phyloP scores from a whole-genome alignment of 257 asterid genomes.

The Echites panduratus region DNA sequence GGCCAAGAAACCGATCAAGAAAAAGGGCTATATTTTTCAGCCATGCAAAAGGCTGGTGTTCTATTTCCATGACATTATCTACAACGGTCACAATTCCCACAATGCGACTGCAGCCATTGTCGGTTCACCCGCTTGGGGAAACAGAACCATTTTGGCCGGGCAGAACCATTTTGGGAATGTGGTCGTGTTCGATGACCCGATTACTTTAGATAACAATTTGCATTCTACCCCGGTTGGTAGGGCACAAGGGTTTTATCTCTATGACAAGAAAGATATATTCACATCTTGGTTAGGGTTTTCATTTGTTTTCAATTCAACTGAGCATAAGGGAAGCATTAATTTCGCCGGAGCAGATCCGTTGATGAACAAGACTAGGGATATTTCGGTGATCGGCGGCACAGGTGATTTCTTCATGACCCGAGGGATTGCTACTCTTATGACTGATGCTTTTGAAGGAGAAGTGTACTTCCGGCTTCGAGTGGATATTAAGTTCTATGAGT shows the following conservation, averaged over 20 bases:
- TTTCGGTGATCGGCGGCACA: conserved; percentile 47
- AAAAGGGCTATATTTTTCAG: neutral
- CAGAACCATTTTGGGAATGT: conserved; percentile 34
- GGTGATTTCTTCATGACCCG: conserved; percentile 40
- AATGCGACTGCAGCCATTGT: conserved; percentile 36
- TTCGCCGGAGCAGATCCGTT: conserved; percentile 44
- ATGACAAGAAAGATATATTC: conserved; percentile 27
- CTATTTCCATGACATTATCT: conserved; percentile 38
- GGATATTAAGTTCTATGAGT: conserved; percentile 40
- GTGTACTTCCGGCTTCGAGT: conserved; percentile 35
- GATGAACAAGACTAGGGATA: conserved; percentile 37
- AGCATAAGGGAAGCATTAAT: conserved; percentile 33
- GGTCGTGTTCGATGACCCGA: conserved; percentile 44
- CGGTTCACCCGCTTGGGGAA: conserved; percentile 35
- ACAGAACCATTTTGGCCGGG: conserved; percentile 25
- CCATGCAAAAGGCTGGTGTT: conserved; percentile 30
- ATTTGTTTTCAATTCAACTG: conserved; percentile 29
- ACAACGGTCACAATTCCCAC: conserved; percentile 31
- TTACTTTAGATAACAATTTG: conserved; percentile 34
- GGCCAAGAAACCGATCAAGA: neutral
- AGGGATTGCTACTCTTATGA: conserved; percentile 39
- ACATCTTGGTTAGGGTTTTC: conserved; percentile 46
- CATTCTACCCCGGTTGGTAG: conserved; percentile 39
- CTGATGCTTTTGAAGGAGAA: conserved; percentile 41
- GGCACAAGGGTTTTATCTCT: conserved; percentile 53